Evolutionary conservation across 345 rosid genomes (phyloP), one percentile per base, ranked within the genome.

Genomic region (Rhodamnia rubescens): DNA sequence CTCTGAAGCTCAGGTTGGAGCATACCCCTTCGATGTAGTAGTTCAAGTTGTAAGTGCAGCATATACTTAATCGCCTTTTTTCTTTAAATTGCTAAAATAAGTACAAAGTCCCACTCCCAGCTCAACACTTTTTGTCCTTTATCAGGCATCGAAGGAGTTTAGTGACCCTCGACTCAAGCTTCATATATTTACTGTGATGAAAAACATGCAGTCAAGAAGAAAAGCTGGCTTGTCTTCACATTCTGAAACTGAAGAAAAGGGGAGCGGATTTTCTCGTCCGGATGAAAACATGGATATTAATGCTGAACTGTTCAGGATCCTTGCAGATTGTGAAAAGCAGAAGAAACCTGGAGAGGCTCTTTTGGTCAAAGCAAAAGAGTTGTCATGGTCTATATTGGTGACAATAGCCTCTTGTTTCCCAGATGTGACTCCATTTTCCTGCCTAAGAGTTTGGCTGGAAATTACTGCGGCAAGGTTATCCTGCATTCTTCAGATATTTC

Each of bases 371-470:
- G 98, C 98, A 52, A 97, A 96, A 91, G 98, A 96, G 86, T 87
- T 96, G 88, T 96, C 98, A 5, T 97, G 99, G 99, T 94, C 98
- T 80, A 91, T 95, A 85, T 93, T 97, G 93, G 99, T 97, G 81
- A 93, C 96, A 93, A 90, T 96, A 88, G 99, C 98, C 40, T 97
- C 98, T 78, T 97, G 99, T 92, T 97, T 95, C 89, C 90, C 96
- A 47, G 98, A 97, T 86, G 97, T 93, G 84, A 89, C 94, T 88
- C 95, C 98, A 61, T 88, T 95, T 85, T 92, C 95, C 83, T 97
- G 98, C 92, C 92, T 96, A 80, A 91, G 97, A 54, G 94, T 93
- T 90, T 97, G 99, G 99, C 93, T 97, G 92, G 99, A 97, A 92
- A 97, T 97, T 87, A 96, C 98, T 52, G 99, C 98, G 61, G 98